Conservation (phyloP, 768 basidiomycete species). For the Hortiboletus campestris region DNA sequence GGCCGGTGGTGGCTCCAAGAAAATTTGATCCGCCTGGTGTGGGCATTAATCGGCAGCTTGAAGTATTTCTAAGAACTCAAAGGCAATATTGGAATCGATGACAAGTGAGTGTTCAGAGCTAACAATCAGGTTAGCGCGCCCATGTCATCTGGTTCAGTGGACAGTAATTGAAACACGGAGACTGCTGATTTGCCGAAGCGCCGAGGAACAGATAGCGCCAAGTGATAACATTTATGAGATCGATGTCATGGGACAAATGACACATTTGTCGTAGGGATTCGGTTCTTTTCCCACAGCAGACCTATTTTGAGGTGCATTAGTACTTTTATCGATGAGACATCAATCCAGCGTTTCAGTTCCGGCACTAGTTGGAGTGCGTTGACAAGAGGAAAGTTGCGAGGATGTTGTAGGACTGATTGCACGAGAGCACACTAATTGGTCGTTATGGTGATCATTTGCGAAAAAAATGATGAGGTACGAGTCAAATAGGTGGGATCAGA, state of each 20-base stretch:
- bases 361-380: background rate
- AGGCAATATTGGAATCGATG: background rate
- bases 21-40: constrained; percentile 1
- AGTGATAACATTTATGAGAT: constrained; percentile 3
- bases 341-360: constrained; percentile 5
- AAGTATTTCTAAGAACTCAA: background rate
- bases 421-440: background rate
- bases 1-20: background rate
- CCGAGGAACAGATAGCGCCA: constrained; percentile 3
- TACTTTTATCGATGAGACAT: background rate
- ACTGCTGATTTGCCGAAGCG: background rate
- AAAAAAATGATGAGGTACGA: background rate
- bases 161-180: background rate
- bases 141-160: background rate
- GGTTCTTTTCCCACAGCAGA: constrained; percentile 11
- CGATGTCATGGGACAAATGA: background rate
- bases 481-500: background rate
- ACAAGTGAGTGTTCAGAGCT: background rate
- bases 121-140: background rate
- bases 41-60: background rate
- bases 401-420: no score
- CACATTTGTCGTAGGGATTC: constrained; percentile 7
- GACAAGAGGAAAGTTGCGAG: background rate
- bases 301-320: background rate
- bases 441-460: background rate